Conservation (phyloP, 78 protist genomes). For the Chrysochromulina tobinii region DNA sequence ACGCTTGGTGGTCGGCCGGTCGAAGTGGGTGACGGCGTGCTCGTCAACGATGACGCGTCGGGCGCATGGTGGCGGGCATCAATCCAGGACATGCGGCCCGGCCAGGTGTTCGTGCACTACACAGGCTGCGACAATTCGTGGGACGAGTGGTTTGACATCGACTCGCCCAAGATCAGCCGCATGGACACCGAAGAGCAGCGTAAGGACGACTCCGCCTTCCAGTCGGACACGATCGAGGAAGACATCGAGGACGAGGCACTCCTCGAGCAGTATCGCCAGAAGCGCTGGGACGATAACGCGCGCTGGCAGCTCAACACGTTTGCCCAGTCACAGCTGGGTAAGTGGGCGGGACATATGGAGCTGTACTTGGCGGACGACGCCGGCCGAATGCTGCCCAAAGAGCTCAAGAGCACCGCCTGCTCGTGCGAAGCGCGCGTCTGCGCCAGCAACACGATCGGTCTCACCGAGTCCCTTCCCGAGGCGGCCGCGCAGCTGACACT, state of each 20-base stretch:
- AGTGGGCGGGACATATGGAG: too few species aligned
- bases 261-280: neutral
- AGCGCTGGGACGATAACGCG: neutral
- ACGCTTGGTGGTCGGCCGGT: too few species aligned
- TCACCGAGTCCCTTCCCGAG: too few species aligned
- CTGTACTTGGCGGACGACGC: too few species aligned
- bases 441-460: too few species aligned
- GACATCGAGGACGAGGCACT: neutral
- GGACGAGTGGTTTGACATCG: neutral
- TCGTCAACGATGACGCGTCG: neutral
- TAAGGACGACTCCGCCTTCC: neutral
- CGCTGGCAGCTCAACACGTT: neutral
- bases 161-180: neutral
- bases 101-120: neutral
- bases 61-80: slow-evolving; percentile 13
- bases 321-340: neutral
- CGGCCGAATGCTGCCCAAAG: too few species aligned
- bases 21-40: too few species aligned
- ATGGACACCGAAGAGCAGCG: neutral
- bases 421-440: too few species aligned
- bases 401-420: too few species aligned
- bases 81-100: neutral
- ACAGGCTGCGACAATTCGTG: neutral
- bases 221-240: neutral
- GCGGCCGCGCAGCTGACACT: too few species aligned